Base-by-base conservation (phyloP, 768 basidiomycete species). In the Xanthoconium stramineum region DNA sequence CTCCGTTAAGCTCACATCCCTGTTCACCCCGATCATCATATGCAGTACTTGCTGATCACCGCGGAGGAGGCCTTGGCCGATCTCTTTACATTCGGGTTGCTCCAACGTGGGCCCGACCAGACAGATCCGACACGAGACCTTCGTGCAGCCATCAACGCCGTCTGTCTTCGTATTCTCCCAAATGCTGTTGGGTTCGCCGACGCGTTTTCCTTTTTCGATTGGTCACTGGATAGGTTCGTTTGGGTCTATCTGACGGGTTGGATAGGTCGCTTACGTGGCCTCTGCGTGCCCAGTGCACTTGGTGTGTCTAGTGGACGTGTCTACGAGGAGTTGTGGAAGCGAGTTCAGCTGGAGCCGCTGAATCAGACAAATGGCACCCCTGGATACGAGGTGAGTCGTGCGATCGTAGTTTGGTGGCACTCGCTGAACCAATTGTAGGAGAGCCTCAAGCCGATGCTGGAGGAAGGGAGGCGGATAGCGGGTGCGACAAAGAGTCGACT, bases 201-300 rank as follows among this genome's bases (percentile, higher is more conserved):
- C 65, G 83, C 86, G 4, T 89, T 91, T 65, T 85, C 83, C 0
- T 88, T 88, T 61, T 77, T 81, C 0, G 88, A 91, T 62, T 91
- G 86, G 84, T 82, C 88, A 50, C 72, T 91, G 17, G 80, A 89
- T 60, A 86, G 85, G 83, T 83, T 47, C 15, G 55, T 44, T 28
- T 30, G 9, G 1, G 10, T 48, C 11, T 7, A 0, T 44, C 14
- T 17, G 5, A 38, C 24, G 1, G 24, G 24, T 24, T 24, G 30
- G n/a, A 9, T n/a, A 33, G 29, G 5, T 30, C 1, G 19, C 28
- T 52, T 17, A 45, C 24, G 24, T 24, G 6, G 13, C 4, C 17
- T 51, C 48, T 39, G 19, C 15, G 12, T 7, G 9, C 17, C 53
- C 36, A 86, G 86, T 66, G 82, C 84, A 0, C 70, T 89, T 20